Base-by-base conservation (phyloP, 2,329 filamentous ascomycete species). In the Macroventuria anomochaeta region DNA sequence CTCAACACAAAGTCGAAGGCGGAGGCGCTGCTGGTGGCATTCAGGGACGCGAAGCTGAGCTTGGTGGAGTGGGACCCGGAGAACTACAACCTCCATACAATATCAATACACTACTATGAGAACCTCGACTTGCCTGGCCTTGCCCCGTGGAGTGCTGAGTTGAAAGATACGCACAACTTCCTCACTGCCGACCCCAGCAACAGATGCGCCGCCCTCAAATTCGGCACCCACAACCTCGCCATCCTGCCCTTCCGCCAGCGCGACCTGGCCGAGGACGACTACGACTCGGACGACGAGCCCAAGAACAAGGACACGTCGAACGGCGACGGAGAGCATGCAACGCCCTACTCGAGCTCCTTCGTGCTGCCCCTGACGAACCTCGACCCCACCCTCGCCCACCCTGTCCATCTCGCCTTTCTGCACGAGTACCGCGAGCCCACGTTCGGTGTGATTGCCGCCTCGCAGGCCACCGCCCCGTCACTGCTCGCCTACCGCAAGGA, bases 81-180 rank as follows among this genome's bases (percentile, higher is more conserved):
- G 71, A 86, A 85, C 62, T 83, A 90, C 75, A 85, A 85, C 44
- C 87, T 97, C 65, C 87, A 88, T 65, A 97, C 93, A 46, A 85
- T 95, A 59, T 97, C 93, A 44, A 93, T 99, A 67, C 95, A 99
- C 79, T 97, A 93, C 81, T 99, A 97, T 77, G 95, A 99, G 75
- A 90, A 95, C 73, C 93, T 97, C 70, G 93, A 96, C 71, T 80
- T 93, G 57, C 86, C 89, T 62, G 87, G 88, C 46, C 66, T 68
- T 64, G 89, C 86, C 58, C 93, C 93, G 0, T 97, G 92, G 88
- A 87, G 89, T 43, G 83, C 88, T 46, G 84, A 88, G 49, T 78
- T 96, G 67, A 86, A 85, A 71, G 85, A 89, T 58, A 91, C 88
- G 71, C 83, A 87, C 74, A 96, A 89, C 73, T 89, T 90, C 66